Evolutionary conservation across 2,329 filamentous ascomycete genomes (phyloP), one percentile per base, ranked within the genome.

Genomic region (Huntiella moniliformis): DNA sequence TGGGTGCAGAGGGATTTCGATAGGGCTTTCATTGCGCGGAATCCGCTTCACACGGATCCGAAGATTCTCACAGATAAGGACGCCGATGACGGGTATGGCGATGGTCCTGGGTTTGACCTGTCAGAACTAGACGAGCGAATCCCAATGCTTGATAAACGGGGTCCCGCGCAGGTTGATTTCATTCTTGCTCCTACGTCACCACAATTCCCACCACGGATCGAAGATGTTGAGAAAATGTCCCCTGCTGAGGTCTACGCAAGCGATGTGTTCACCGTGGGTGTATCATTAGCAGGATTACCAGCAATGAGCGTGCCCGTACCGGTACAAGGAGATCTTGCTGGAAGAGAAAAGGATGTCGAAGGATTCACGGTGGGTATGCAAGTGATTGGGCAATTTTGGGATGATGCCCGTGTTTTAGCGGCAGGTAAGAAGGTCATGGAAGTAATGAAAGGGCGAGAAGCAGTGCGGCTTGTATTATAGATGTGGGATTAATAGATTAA

Each of bases 231-330:
- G 13, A 42, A 40, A 12, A 55, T 60, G 7, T 67, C 74, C 58
- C 66, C 70, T 7, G 63, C 93, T n/a, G 77, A 88, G 54, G 73
- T 73, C 1, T 96, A 95, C 57, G 82, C 82, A 67, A 94, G 91
- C 56, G 91, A 98, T 62, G 80, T 96, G 1, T 88, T 96, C 55
- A 96, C 91, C 0, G 88, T 98, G 1, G 91, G 91, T 1, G 86
- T 88, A 2, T 95, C 86, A 62, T 65, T 98, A 52, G 91, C 88
- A 0, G 91, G 91, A 0, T 64, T 98, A 46, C 91, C 91, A 3
- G 83, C 87, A 8, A 73, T 95, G 43, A 95, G 82, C 53, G 68
- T 98, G 8, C 88, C 91, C 0, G 49, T 58, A 51, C 52, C 51
- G 15, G 50, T 54, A 1, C 51, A 53, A 5, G 47, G 39, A 5